Evolutionary conservation across 2,329 filamentous ascomycete genomes (phyloP).

Genomic region (Hypoxylon sp.): DNA sequence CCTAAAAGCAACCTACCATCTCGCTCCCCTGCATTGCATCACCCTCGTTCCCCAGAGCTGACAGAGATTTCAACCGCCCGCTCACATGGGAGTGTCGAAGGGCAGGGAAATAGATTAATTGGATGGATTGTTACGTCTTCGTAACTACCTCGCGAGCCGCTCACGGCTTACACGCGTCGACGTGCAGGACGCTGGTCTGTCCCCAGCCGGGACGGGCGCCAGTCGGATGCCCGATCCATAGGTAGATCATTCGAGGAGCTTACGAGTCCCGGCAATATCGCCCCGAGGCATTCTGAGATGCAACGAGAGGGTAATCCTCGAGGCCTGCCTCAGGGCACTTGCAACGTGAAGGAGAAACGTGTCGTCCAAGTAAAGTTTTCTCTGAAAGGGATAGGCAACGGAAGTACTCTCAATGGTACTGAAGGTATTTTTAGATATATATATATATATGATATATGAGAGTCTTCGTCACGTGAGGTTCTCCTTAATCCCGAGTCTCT

Average conservation of each 20-base stretch:
- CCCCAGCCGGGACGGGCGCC: slow-evolving; percentile 24
- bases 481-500: no score
- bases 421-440: background rate
- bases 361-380: slow-evolving; percentile 14
- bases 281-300: slow-evolving; percentile 29
- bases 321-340: slow-evolving; percentile 7
- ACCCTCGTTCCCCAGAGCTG: slow-evolving; percentile 23
- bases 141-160: slow-evolving; percentile 18
- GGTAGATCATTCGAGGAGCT: slow-evolving; percentile 33
- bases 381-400: no score
- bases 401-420: no score
- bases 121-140: slow-evolving; percentile 43
- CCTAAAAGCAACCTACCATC: slow-evolving; percentile 44
- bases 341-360: slow-evolving; percentile 26
- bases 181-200: no score
- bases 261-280: slow-evolving; percentile 36
- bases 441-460: background rate
- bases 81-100: slow-evolving; percentile 16
- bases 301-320: slow-evolving; percentile 10
- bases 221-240: slow-evolving; percentile 15
- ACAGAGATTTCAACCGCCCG: slow-evolving; percentile 19
- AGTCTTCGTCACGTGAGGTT: background rate
- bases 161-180: slow-evolving; percentile 7
- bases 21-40: slow-evolving; percentile 40
- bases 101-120: slow-evolving; percentile 40